Evolutionary conservation across 2,329 filamentous ascomycete genomes (phyloP).

Genomic region (Xylaria sp.): DNA sequence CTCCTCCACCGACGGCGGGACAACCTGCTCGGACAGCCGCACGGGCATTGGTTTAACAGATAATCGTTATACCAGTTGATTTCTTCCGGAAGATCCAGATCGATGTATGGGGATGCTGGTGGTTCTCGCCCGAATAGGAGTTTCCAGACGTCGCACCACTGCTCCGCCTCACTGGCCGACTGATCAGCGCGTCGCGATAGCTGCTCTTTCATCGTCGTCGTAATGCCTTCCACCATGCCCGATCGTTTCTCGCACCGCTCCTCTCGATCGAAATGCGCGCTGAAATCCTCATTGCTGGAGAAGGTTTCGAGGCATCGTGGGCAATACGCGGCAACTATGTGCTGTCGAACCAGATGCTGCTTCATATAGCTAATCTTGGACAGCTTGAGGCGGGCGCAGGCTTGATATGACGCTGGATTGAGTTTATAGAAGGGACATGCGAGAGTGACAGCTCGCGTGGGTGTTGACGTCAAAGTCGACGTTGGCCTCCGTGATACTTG

Average conservation of each 20-base stretch:
- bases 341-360: conserved; percentile 10
- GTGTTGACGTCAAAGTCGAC: too few relatives aligned
- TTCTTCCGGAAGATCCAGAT: conserved; percentile 10
- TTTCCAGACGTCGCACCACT: conserved; percentile 4
- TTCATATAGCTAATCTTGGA: conserved; percentile 16
- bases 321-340: conserved; percentile 3
- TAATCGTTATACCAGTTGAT: conserved; percentile 3
- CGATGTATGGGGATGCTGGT: background rate
- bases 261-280: background rate
- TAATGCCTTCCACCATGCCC: conserved; percentile 1
- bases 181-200: conserved; percentile 6
- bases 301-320: background rate
- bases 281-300: background rate
- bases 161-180: background rate
- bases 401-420: background rate
- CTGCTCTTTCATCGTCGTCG: background rate
- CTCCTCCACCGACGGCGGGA: background rate
- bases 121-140: background rate
- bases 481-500: background rate
- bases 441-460: background rate
- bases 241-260: background rate
- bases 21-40: background rate
- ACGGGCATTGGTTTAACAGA: background rate
- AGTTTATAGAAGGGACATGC: conserved; percentile 7
- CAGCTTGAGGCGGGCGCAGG: conserved; percentile 10